Conservation (phyloP, 2,329 filamentous ascomycete genomes). For the Pleurostoma richardsiae region DNA sequence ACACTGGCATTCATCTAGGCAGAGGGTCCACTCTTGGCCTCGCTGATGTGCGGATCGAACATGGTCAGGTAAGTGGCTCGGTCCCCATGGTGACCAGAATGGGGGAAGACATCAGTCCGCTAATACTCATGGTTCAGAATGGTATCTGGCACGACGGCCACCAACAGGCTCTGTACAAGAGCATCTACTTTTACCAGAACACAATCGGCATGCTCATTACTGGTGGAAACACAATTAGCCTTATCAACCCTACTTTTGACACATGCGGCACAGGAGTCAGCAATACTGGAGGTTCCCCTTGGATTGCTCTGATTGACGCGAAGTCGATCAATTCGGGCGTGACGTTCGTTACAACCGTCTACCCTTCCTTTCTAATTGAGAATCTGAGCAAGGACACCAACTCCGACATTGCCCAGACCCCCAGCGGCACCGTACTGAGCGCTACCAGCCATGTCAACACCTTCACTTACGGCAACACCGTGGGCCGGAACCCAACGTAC, state of each 20-base stretch:
- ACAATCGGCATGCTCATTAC: constrained; percentile 31
- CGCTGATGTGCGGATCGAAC: constrained; percentile 33
- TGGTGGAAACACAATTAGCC: constrained; percentile 31
- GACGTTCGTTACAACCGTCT: constrained; percentile 28
- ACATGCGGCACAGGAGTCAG: constrained; percentile 28
- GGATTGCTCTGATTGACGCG: constrained; percentile 33
- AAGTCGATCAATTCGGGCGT: constrained; percentile 34
- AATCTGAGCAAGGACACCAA: constrained; percentile 34
- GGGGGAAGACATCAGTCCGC: too few relatives aligned
- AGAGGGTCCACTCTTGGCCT: constrained; percentile 35
- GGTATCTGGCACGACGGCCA: constrained; percentile 36
- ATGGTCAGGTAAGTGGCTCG: constrained; percentile 24
- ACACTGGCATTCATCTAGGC: constrained; percentile 33
- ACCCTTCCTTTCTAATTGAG: constrained; percentile 35
- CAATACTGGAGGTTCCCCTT: constrained; percentile 31
- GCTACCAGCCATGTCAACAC: constrained; percentile 27
- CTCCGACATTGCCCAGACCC: constrained; percentile 26
- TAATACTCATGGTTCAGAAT: constrained; percentile 16
- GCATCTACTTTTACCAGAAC: constrained; percentile 36
- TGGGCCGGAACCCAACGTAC: constrained; percentile 31
- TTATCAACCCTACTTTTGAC: constrained; percentile 33
- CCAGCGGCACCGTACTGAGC: constrained; percentile 22
- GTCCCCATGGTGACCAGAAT: too few relatives aligned
- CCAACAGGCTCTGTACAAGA: constrained; percentile 37
- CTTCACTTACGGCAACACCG: constrained; percentile 36